phyloP scores from a whole-genome alignment of 2,329 filamentous ascomycete species.

The Akanthomyces muscarius region DNA sequence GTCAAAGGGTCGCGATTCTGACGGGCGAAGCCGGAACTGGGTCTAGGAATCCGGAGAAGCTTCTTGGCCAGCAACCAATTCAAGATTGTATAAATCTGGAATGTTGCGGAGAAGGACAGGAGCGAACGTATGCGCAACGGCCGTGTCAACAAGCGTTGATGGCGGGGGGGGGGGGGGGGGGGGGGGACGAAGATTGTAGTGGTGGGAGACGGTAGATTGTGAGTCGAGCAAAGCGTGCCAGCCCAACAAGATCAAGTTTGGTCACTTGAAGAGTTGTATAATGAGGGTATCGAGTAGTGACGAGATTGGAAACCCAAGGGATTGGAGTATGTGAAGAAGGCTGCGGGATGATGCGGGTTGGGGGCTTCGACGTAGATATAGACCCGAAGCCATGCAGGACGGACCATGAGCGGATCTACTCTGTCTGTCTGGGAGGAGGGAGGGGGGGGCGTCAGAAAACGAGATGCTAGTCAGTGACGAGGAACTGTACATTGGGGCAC shows the following conservation, averaged over 20 bases:
- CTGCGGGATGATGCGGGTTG: slow-evolving; percentile 17
- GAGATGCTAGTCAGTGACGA: slow-evolving; percentile 17
- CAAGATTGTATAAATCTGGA: not conserved
- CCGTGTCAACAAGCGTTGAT: not conserved
- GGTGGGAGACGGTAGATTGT: not conserved
- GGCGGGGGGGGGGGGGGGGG: too few relatives aligned
- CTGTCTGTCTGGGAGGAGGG: not conserved
- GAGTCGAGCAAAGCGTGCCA: not conserved
- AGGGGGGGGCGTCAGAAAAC: slow-evolving; percentile 1
- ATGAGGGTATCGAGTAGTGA: slow-evolving; percentile 1
- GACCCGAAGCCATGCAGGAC: slow-evolving; percentile 16
- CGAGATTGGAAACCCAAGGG: slow-evolving; percentile 4
- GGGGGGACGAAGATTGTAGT: not conserved
- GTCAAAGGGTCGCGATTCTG: not conserved
- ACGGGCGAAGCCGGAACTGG: not conserved
- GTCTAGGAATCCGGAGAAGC: not conserved
- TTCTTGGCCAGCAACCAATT: not conserved
- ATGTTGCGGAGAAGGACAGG: not conserved
- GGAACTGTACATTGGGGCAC: slow-evolving; percentile 8
- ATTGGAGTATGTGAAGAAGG: slow-evolving; percentile 10
- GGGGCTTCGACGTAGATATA: slow-evolving; percentile 17
- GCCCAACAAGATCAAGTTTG: not conserved
- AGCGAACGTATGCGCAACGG: not conserved
- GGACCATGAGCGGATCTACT: slow-evolving; percentile 14
- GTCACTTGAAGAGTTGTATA: not conserved